A percentile compares a stretch with the other conserved stretches of the same genome.
Evolutionary conservation across 352 stramenopile species (phyloP).

Genomic region (Globisporangium apiculatum): DNA sequence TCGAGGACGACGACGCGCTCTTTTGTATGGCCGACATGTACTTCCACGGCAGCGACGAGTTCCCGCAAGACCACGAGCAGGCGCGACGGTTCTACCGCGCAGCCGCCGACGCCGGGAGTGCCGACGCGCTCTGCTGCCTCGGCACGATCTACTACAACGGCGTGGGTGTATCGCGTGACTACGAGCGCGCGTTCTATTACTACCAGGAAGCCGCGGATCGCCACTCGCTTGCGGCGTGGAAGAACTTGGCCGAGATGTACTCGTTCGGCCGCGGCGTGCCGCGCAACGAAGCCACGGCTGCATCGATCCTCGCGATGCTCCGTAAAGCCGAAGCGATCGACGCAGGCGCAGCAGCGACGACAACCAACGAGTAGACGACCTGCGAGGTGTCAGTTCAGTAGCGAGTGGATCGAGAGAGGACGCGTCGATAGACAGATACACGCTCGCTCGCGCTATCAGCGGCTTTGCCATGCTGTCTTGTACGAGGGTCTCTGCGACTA

Average conservation of each 20-base stretch:
- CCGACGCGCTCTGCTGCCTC: constrained; percentile 75
- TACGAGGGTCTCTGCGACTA: too few species aligned
- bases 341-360: background rate
- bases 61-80: constrained; percentile 63
- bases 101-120: constrained; percentile 53
- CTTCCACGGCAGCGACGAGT: constrained; percentile 75
- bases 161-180: constrained; percentile 60
- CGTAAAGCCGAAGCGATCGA: constrained; percentile 10
- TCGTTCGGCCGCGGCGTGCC: constrained; percentile 63
- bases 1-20: constrained; percentile 58
- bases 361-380: background rate
- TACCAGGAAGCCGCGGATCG: constrained; percentile 82
- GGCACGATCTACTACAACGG: constrained; percentile 78
- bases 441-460: too few species aligned
- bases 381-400: background rate
- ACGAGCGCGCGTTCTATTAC: constrained; percentile 74
- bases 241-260: constrained; percentile 88
- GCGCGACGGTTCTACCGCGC: constrained; percentile 62
- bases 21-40: constrained; percentile 87
- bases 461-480: too few species aligned
- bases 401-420: background rate
- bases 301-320: constrained; percentile 85
- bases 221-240: constrained; percentile 83
- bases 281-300: constrained; percentile 68
- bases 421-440: background rate